phyloP scores from a whole-genome alignment of 192 early-diverging fungal genomes.

The Podila horticola region DNA sequence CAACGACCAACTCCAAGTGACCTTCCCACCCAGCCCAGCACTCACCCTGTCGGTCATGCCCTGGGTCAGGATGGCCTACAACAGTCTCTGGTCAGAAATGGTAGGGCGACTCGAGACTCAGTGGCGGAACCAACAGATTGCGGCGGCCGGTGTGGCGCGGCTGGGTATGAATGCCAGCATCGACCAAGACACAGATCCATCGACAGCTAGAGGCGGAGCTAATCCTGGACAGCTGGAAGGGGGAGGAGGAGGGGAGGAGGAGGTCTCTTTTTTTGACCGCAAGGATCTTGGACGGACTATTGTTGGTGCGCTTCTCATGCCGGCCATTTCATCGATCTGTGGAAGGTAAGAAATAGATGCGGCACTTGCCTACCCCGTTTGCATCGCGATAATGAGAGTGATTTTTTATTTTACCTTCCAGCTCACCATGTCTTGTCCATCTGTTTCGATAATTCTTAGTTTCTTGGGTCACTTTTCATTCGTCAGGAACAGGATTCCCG shows the following conservation, averaged over 20 bases:
- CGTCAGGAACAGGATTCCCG: constrained; percentile 55
- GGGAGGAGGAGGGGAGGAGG: constrained; percentile 51
- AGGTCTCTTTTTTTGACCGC: constrained; percentile 65
- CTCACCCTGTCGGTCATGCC: constrained; percentile 70
- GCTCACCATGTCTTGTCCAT: background rate
- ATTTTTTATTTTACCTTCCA: background rate
- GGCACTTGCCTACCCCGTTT: background rate
- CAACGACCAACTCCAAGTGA: constrained; percentile 62
- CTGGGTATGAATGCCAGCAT: constrained; percentile 44
- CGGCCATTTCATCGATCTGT: constrained; percentile 70
- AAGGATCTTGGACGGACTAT: constrained; percentile 66
- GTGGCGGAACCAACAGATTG: constrained; percentile 62
- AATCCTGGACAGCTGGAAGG: constrained; percentile 8
- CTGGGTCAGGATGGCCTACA: constrained; percentile 68
- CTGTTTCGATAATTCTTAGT: constrained; percentile 6
- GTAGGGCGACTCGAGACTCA: constrained; percentile 63
- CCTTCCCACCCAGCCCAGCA: constrained; percentile 71
- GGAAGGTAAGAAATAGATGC: constrained; percentile 56
- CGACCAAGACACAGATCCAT: constrained; percentile 37
- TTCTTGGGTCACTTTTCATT: constrained; percentile 61
- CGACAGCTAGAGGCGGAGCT: constrained; percentile 13
- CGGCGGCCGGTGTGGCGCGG: constrained; percentile 34
- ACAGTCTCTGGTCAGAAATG: constrained; percentile 62
- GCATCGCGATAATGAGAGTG: background rate
- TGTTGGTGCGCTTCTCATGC: constrained; percentile 72